These are phyloP conservation scores for Persicaria tinctoria DNA, from an alignment of 148 eudicot genomes.

Conservation along the genomic window DNA sequence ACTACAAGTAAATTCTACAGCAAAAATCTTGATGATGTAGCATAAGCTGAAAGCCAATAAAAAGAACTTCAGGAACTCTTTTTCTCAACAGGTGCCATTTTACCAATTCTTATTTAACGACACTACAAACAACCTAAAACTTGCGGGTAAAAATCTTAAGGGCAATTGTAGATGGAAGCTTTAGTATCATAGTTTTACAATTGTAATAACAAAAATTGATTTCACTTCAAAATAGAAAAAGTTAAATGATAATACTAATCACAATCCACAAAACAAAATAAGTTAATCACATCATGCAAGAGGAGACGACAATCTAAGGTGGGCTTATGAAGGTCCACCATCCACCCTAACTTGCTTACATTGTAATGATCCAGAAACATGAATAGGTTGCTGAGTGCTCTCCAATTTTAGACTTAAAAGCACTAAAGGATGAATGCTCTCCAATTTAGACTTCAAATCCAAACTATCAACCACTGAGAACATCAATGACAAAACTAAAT, in stretches of 20 bases:
- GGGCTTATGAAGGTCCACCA: not conserved
- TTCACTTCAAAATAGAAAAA: not conserved
- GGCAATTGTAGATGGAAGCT: not conserved
- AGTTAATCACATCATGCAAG: not conserved
- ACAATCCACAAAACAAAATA: not conserved
- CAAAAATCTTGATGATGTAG: not conserved
- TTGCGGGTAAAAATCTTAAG: not conserved
- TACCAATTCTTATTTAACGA: not conserved
- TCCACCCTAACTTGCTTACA: constrained; percentile 33
- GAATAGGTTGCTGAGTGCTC: constrained; percentile 21
- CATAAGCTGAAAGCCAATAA: not conserved
- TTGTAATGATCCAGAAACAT: constrained; percentile 49
- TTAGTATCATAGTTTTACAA: not conserved
- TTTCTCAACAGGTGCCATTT: not conserved
- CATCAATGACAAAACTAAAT: no score
- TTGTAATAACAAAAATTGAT: not conserved
- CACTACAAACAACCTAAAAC: not conserved
- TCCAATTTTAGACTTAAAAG: constrained; percentile 14
- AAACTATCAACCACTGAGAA: no score
- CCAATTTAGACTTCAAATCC: no score
- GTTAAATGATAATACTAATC: not conserved
- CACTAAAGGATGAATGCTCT: no score
- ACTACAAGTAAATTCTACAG: not conserved
- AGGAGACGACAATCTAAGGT: not conserved
- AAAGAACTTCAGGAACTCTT: not conserved